phyloP scores from a whole-genome alignment of 2,329 filamentous ascomycete species.

The Alternaria sp. region DNA sequence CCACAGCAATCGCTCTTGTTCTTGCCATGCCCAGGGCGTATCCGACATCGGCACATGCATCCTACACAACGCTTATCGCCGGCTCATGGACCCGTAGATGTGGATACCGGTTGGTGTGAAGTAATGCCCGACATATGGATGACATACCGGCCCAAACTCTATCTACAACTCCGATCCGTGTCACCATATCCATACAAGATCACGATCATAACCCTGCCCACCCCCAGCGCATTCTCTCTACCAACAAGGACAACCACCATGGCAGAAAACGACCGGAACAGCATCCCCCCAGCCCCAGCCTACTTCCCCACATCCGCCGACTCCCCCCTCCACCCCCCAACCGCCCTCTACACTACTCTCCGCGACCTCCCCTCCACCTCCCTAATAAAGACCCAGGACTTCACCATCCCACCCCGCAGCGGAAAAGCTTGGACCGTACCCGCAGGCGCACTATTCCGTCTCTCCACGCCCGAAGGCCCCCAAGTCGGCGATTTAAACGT shows the following conservation, averaged over 20 bases:
- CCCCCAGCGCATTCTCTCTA: background rate
- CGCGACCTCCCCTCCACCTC: constrained; percentile 12
- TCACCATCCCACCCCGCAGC: constrained; percentile 72
- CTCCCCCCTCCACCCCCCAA: constrained; percentile 43
- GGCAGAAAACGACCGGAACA: constrained; percentile 5
- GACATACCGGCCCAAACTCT: background rate
- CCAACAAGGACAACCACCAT: background rate
- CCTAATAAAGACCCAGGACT: constrained; percentile 19
- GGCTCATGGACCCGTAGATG: constrained; percentile 1
- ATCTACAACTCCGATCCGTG: background rate
- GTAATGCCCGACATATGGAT: background rate
- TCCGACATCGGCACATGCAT: constrained; percentile 7
- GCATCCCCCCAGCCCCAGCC: constrained; percentile 36
- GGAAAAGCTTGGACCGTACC: constrained; percentile 75
- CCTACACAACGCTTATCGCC: constrained; percentile 6
- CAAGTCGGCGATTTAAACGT: constrained; percentile 84
- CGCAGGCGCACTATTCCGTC: constrained; percentile 70
- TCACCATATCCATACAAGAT: background rate
- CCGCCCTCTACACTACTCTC: constrained; percentile 36
- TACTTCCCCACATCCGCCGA: constrained; percentile 43
- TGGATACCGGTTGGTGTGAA: background rate
- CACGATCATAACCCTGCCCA: background rate
- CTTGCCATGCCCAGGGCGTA: background rate
- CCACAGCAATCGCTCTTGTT: background rate
- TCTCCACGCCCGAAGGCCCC: constrained; percentile 77